Evolutionary conservation across 2,329 filamentous ascomycete species (phyloP), one percentile per base, ranked within the genome.

Genomic region (Ilyonectria mors-panacis): DNA sequence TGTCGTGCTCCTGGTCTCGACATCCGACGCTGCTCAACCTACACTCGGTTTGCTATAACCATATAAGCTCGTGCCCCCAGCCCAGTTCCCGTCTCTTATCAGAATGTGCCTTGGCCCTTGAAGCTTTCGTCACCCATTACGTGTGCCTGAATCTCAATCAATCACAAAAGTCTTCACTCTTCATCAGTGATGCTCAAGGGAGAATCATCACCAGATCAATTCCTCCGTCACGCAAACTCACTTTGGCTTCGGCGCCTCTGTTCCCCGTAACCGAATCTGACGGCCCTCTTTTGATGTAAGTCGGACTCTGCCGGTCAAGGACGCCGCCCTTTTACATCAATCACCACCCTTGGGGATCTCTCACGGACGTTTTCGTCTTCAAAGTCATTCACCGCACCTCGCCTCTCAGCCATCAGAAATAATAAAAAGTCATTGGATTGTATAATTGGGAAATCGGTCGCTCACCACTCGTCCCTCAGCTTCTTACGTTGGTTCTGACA

Each of bases 31-130:
- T 60, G 37, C 54, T 68, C 62, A 65, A 65, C 70, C 63, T 67
- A 70, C 67, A 68, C 45, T 73, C 66, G 57, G 66, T 59, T 64
- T 67, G 62, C 62, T 68, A 60, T 62, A 66, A 48, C 63, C 68
- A 72, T 75, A 76, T 76, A 75, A 73, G 72, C 67, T 73, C 66
- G 59, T 69, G 33, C 45, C 66, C 70, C 73, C 74, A 63, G 53
- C 72, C 63, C 35, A 54, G 56, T 17, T 54, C 39, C 48, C 15
- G 21, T 33, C 33, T 54, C 33, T 23, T 63, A 59, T 63, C 54
- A 39, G 23, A 53, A 48, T 28, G 42, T 56, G 50, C 35, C 51
- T 50, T 56, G 35, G 33, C 45, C 37, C 56, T 53, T 51, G 37
- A 45, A 53, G 37, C 33, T 53, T 33, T 51, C 21, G 19, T 60